A percentile compares a stretch with the other conserved stretches of the same genome.
phyloP scores from a whole-genome alignment of 2,329 filamentous ascomycete genomes.

The Talaromyces sp. region DNA sequence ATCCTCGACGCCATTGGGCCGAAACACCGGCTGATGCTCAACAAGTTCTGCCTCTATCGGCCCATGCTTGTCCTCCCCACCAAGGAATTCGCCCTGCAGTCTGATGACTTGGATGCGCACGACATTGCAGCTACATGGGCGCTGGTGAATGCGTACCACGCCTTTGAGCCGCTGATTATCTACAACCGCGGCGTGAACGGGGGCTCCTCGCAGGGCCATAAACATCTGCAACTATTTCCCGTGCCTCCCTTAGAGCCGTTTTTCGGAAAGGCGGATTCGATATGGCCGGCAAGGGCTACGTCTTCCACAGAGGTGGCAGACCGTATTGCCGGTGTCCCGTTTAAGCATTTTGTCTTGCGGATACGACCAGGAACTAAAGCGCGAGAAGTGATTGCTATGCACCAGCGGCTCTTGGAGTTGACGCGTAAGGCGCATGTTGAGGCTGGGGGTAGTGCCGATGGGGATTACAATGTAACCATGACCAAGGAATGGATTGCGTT shows the following conservation, averaged over 20 bases:
- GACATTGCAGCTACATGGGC: conserved; percentile 36
- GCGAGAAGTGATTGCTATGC: conserved; percentile 12
- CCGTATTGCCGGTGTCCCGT: conserved; percentile 17
- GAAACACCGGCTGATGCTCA: conserved; percentile 19
- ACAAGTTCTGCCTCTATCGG: conserved; percentile 21
- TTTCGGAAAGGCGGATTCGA: conserved; percentile 8
- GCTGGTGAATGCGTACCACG: conserved; percentile 24
- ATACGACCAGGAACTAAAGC: conserved; percentile 14
- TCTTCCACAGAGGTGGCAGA: conserved; percentile 15
- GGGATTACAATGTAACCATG: conserved; percentile 23
- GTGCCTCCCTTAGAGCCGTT: conserved; percentile 20
- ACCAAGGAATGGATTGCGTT: conserved; percentile 23
- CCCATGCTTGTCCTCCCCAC: conserved; percentile 38
- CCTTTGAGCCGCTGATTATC: conserved; percentile 31
- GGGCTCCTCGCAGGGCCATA: conserved; percentile 41
- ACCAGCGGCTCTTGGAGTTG: conserved; percentile 17
- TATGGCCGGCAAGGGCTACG: conserved; percentile 18
- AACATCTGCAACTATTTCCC: conserved; percentile 41
- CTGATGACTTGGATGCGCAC: conserved; percentile 28
- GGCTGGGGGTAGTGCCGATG: conserved; percentile 11
- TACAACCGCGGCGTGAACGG: conserved; percentile 44
- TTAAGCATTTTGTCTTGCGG: conserved; percentile 23
- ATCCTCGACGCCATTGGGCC: conserved; percentile 15
- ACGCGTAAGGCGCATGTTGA: conserved; percentile 15
- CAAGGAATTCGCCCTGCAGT: conserved; percentile 25